Conservation (phyloP, 2,329 filamentous ascomycete genomes). For the Fusarium albosuccineum region DNA sequence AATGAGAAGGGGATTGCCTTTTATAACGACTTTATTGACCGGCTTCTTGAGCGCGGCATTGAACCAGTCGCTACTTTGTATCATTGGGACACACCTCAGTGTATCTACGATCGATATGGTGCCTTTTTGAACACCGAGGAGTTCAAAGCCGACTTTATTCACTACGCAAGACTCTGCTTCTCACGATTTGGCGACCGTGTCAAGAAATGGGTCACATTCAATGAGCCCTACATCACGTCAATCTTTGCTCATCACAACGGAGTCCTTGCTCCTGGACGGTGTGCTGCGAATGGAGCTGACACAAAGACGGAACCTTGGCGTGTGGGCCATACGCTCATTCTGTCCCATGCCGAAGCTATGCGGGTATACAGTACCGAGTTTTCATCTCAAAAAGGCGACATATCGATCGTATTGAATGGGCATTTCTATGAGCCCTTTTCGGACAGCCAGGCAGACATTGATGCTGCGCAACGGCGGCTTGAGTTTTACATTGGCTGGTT, state of each 20-base stretch:
- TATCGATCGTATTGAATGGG: not conserved
- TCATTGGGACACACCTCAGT: constrained; percentile 1
- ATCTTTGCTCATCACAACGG: constrained; percentile 42
- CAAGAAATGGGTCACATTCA: constrained; percentile 48
- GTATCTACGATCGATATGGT: not conserved
- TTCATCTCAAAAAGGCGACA: not conserved
- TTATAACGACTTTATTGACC: not conserved
- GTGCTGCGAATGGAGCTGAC: not conserved
- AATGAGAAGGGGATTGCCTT: not conserved
- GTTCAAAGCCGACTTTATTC: not conserved
- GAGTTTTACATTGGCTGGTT: constrained; percentile 4
- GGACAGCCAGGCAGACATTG: not conserved
- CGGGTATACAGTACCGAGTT: not conserved
- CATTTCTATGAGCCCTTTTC: not conserved
- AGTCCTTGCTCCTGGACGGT: constrained; percentile 32
- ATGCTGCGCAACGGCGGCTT: not conserved
- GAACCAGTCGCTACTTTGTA: not conserved
- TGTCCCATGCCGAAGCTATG: not conserved
- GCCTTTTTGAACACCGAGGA: not conserved
- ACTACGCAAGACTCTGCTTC: not conserved
- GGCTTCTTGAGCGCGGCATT: not conserved
- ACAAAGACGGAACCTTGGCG: constrained; percentile 1
- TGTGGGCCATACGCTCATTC: not conserved
- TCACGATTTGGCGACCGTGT: not conserved
- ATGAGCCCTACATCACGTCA: constrained; percentile 47